Percentiles rank a stretch among this genome's conserved stretches.
phyloP scores from a whole-genome alignment of 2,329 filamentous ascomycete genomes.

The Coniochaeta prunicola region DNA sequence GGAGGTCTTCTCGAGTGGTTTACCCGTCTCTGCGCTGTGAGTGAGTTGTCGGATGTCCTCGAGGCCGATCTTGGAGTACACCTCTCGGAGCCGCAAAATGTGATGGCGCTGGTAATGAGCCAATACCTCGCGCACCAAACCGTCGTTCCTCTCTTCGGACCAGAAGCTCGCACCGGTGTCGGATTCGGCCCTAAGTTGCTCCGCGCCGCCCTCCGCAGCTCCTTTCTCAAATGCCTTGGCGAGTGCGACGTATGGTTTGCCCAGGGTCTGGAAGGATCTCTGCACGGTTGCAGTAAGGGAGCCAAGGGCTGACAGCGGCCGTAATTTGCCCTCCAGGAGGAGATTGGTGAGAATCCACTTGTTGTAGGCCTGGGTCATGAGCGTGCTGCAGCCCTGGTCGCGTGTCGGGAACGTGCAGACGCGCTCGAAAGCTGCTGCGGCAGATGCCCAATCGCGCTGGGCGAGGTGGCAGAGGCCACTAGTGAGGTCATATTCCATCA shows the following conservation, averaged over 20 bases:
- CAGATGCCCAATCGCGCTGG: conserved; percentile 53
- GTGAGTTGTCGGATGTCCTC: conserved; percentile 44
- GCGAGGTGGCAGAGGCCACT: conserved; percentile 59
- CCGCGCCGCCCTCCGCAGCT: conserved; percentile 37
- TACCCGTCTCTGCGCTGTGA: conserved; percentile 45
- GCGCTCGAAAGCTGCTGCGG: conserved; percentile 54
- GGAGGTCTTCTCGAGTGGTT: conserved; percentile 29
- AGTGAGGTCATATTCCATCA: conserved; percentile 62
- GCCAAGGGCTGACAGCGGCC: conserved; percentile 43
- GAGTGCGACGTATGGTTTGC: conserved; percentile 64
- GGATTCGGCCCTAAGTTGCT: conserved; percentile 48
- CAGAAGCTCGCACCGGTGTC: conserved; percentile 50
- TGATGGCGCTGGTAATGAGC: conserved; percentile 68
- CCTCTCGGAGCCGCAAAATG: conserved; percentile 63
- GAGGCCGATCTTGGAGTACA: conserved; percentile 58
- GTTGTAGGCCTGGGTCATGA: conserved; percentile 87
- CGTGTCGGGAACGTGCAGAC: conserved; percentile 60
- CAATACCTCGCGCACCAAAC: conserved; percentile 63
- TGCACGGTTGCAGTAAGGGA: conserved; percentile 25
- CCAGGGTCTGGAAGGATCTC: conserved; percentile 49
- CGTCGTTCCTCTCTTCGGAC: conserved; percentile 64
- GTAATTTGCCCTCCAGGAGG: conserved; percentile 57
- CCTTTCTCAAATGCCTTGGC: conserved; percentile 58
- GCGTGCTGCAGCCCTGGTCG: conserved; percentile 58
- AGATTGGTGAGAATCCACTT: conserved; percentile 79